Evolutionary conservation across 2,329 filamentous ascomycete genomes (phyloP).

Genomic region (Aspergillus intermedius): DNA sequence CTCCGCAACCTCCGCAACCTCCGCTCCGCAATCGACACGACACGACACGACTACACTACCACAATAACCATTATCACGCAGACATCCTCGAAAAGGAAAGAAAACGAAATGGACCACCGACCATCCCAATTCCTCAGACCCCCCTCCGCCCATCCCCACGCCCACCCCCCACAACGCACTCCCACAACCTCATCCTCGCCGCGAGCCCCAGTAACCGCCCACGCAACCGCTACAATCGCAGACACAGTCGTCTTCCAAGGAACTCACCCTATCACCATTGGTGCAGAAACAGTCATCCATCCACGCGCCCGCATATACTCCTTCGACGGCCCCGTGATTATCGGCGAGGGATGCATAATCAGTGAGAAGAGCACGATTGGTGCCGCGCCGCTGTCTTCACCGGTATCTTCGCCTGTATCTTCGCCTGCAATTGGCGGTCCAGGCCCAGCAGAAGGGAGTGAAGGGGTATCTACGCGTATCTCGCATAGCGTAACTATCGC

Average conservation of each 20-base stretch:
- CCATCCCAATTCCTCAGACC: conserved; percentile 19
- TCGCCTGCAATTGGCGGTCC: conserved; percentile 4
- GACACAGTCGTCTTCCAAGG: conserved; percentile 48
- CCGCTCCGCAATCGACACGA: neutral
- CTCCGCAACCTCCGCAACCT: neutral
- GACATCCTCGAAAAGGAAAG: neutral
- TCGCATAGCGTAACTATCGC: conserved; percentile 35
- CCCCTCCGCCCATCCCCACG: conserved; percentile 31
- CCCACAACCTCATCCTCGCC: conserved; percentile 19
- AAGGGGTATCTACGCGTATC: conserved; percentile 22
- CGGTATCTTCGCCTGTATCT: conserved; percentile 7
- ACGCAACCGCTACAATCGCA: conserved; percentile 34
- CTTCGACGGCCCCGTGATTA: conserved; percentile 67
- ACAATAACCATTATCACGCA: neutral
- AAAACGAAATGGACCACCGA: conserved; percentile 11
- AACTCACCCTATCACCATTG: conserved; percentile 69
- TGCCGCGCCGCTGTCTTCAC: conserved; percentile 40
- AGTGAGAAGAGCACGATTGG: conserved; percentile 55
- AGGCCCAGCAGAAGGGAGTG: neutral
- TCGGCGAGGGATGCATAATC: conserved; percentile 76
- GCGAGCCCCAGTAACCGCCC: conserved; percentile 30
- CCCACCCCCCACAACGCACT: conserved; percentile 33
- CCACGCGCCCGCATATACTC: conserved; percentile 76
- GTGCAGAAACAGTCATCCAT: conserved; percentile 74
- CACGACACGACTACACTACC: neutral